Conservation (phyloP, 257 asterid species). For the Petunia axillaris region DNA sequence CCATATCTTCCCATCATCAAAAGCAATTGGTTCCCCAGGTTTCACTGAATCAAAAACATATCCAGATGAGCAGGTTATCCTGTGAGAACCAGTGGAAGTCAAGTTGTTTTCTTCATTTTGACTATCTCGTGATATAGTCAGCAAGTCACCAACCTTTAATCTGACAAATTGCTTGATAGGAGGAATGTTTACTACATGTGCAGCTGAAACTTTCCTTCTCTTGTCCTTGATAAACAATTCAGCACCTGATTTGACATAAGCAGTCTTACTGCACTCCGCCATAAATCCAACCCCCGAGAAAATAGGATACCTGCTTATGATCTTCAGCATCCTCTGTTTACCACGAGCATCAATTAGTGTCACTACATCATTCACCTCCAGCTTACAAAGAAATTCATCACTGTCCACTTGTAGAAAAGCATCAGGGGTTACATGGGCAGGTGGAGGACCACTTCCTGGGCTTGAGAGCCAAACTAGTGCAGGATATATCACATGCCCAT, state of each 20-base stretch:
- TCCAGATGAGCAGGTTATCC: constrained; percentile 67
- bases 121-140: constrained; percentile 60
- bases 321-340: constrained; percentile 46
- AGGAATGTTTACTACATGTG: constrained; percentile 61
- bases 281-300: constrained; percentile 67
- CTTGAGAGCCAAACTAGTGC: constrained; percentile 66
- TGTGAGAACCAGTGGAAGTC: constrained; percentile 48
- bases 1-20: constrained; percentile 82
- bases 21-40: constrained; percentile 73
- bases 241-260: constrained; percentile 66
- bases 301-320: constrained; percentile 55
- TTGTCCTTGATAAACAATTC: constrained; percentile 47
- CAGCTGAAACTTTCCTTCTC: constrained; percentile 46
- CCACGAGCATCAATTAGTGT: constrained; percentile 66
- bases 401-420: constrained; percentile 56
- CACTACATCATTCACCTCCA: constrained; percentile 50
- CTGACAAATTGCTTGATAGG: constrained; percentile 59
- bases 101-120: constrained; percentile 42
- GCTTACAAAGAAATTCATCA: constrained; percentile 53
- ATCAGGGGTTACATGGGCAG: constrained; percentile 63
- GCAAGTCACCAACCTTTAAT: constrained; percentile 64
- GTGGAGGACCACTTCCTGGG: constrained; percentile 62
- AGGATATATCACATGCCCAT: constrained; percentile 50
- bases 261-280: constrained; percentile 64
- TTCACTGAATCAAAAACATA: constrained; percentile 76